A percentile compares a stretch with the other conserved stretches of the same genome.
Evolutionary conservation across 2,329 filamentous ascomycete species (phyloP).

Genomic region (Gaeumannomyces tritici): DNA sequence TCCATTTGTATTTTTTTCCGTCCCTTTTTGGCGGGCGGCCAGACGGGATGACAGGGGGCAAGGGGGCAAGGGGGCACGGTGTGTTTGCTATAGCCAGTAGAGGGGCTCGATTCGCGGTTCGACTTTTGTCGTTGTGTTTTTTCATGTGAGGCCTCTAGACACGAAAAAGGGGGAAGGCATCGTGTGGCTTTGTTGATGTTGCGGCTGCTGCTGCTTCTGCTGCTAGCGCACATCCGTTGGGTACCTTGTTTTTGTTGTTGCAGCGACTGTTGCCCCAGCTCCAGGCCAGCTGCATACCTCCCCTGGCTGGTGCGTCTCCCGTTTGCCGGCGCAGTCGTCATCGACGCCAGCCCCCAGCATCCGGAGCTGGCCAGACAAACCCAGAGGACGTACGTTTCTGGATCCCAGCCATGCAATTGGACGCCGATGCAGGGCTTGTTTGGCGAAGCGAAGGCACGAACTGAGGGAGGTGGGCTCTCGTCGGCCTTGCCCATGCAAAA

Average conservation of each 20-base stretch:
- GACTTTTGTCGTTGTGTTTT: background rate
- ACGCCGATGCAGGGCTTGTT: background rate
- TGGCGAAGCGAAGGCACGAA: background rate
- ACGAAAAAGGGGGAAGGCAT: too few relatives aligned
- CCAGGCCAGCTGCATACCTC: background rate
- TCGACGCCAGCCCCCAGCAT: background rate
- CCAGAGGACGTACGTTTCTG: background rate
- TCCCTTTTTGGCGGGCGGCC: too few relatives aligned
- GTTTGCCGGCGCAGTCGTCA: background rate
- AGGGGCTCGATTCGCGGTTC: background rate
- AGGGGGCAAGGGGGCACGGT: too few relatives aligned
- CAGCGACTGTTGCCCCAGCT: background rate
- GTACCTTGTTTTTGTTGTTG: background rate
- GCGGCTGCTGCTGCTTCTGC: too few relatives aligned
- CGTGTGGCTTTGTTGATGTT: too few relatives aligned
- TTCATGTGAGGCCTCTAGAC: background rate
- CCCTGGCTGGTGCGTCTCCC: background rate
- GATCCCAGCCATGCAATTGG: background rate
- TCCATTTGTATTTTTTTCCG: too few relatives aligned
- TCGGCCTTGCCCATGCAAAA: background rate
- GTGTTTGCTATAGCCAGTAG: too few relatives aligned
- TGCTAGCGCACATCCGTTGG: background rate
- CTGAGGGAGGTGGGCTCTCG: background rate
- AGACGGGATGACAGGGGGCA: too few relatives aligned
- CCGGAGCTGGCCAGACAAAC: background rate